Evolutionary conservation across 176 grass and related monocot species (phyloP).

Genomic region (Canna indica): DNA sequence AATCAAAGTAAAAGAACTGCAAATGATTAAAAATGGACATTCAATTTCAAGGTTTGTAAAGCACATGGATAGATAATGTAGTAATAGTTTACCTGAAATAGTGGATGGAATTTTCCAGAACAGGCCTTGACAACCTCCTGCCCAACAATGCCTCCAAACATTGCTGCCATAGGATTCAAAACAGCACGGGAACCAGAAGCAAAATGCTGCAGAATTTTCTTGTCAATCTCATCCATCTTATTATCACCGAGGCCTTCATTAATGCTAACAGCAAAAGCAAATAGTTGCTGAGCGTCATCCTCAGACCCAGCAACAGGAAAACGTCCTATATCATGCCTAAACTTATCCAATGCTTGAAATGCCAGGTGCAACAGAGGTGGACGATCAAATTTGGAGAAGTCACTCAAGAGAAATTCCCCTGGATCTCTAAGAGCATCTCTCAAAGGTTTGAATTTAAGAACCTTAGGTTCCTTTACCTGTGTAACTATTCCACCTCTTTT

Average conservation of each 20-base stretch:
- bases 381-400: slow-evolving; percentile 85
- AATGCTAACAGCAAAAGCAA: slow-evolving; percentile 42
- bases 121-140: slow-evolving; percentile 92
- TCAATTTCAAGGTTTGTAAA: not conserved
- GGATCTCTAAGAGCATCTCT: slow-evolving; percentile 75
- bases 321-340: slow-evolving; percentile 42
- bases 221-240: slow-evolving; percentile 64
- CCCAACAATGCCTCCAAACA: slow-evolving; percentile 87
- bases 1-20: slow-evolving; percentile 98
- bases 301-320: slow-evolving; percentile 61
- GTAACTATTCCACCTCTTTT: slow-evolving; percentile 77
- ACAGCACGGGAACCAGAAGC: slow-evolving; percentile 62
- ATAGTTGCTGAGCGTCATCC: slow-evolving; percentile 59
- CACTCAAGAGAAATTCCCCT: slow-evolving; percentile 86
- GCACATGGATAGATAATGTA: not conserved
- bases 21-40: slow-evolving; percentile 3
- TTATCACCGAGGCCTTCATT: slow-evolving; percentile 52
- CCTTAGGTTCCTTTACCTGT: slow-evolving; percentile 74
- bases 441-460: slow-evolving; percentile 74
- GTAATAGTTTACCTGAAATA: slow-evolving; percentile 56
- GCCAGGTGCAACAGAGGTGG: slow-evolving; percentile 73
- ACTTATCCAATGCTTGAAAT: slow-evolving; percentile 88
- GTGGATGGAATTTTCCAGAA: slow-evolving; percentile 89
- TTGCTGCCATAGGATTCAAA: slow-evolving; percentile 91
- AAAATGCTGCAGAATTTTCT: slow-evolving; percentile 63